Conservation (phyloP, 768 basidiomycete genomes). For the Boletus rubroflammeus region DNA sequence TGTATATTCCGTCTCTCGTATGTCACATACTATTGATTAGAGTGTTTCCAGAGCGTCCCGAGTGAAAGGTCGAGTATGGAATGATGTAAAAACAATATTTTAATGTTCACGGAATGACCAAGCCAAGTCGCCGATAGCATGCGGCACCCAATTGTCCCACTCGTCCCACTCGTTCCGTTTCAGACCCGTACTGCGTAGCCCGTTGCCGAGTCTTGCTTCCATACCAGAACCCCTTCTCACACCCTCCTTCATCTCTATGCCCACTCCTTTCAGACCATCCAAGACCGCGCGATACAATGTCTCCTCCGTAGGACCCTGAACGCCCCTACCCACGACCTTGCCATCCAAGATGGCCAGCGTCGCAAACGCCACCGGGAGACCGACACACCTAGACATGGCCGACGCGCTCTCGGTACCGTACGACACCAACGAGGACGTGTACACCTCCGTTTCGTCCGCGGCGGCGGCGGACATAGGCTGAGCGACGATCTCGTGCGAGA, state of each 20-base stretch:
- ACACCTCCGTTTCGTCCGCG: slow-evolving; percentile 41
- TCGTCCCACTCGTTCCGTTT: not conserved
- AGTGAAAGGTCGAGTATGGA: not conserved
- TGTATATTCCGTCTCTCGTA: not conserved
- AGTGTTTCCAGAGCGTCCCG: not conserved
- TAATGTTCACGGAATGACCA: not conserved
- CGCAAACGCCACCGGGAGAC: slow-evolving; percentile 83
- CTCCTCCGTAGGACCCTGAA: slow-evolving; percentile 60
- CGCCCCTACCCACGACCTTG: slow-evolving; percentile 49
- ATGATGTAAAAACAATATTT: not conserved
- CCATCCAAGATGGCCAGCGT: slow-evolving; percentile 70
- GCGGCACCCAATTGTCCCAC: not conserved
- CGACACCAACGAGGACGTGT: slow-evolving; percentile 63
- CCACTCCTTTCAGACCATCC: slow-evolving; percentile 49
- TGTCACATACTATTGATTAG: not conserved
- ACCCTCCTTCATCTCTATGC: slow-evolving; percentile 39
- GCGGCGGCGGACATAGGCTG: slow-evolving; percentile 9
- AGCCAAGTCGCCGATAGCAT: not conserved
- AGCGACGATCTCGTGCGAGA: slow-evolving; percentile 78
- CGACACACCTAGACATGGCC: slow-evolving; percentile 91
- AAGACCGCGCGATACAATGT: slow-evolving; percentile 64
- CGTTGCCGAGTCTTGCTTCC: slow-evolving; percentile 34
- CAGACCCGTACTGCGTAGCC: slow-evolving; percentile 13
- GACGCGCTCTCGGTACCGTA: slow-evolving; percentile 59
- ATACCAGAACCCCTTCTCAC: slow-evolving; percentile 44